Conservation (phyloP, 139 green algal genomes). For the Coccomyxa sp. region DNA sequence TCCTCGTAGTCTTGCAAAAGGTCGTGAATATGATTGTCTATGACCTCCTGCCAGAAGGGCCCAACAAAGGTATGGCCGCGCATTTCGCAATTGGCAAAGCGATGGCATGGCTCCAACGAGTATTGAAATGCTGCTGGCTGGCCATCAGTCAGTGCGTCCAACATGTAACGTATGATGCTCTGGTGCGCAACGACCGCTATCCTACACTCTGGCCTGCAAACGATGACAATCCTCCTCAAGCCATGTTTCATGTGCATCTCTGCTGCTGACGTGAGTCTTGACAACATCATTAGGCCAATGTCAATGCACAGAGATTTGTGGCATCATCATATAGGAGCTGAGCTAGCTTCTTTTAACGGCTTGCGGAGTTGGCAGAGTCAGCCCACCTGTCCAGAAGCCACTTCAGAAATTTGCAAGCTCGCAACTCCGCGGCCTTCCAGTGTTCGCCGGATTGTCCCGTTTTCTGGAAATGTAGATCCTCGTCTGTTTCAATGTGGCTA, state of each 20-base stretch:
- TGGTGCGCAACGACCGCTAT: not conserved
- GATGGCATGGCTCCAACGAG: not conserved
- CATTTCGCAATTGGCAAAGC: conserved; percentile 1
- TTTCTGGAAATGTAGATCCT: not conserved
- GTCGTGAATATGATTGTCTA: too few species aligned
- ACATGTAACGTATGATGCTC: not conserved
- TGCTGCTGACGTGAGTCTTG: too few species aligned
- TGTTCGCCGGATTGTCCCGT: not conserved
- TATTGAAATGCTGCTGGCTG: not conserved
- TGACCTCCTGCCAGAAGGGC: too few species aligned
- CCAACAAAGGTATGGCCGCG: too few species aligned
- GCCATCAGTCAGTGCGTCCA: not conserved
- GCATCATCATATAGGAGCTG: too few species aligned
- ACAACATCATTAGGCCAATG: too few species aligned
- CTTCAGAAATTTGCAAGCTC: not conserved
- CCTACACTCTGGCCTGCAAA: not conserved
- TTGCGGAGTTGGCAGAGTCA: too few species aligned
- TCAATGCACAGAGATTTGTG: too few species aligned
- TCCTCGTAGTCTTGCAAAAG: too few species aligned
- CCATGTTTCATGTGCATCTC: too few species aligned
- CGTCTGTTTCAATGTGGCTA: not conserved
- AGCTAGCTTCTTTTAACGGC: too few species aligned
- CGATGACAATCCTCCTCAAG: too few species aligned
- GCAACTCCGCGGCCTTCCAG: not conserved
- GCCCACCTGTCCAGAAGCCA: not conserved